Percentiles rank a stretch among this genome's conserved stretches.
phyloP scores from a whole-genome alignment of 2,329 filamentous ascomycete genomes.

The Aspergillus pseudoglaucus region DNA sequence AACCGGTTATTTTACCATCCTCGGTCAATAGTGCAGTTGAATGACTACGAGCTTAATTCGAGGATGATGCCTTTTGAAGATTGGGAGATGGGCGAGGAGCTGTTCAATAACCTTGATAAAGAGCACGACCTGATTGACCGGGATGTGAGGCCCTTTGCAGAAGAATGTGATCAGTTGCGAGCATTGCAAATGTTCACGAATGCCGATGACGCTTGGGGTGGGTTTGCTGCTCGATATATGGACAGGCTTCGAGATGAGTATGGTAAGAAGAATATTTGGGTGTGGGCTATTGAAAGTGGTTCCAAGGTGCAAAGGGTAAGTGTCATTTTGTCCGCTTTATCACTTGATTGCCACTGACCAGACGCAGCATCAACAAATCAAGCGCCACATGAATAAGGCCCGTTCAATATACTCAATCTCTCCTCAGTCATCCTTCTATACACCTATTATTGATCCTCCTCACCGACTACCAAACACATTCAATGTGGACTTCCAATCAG shows the following conservation, averaged over 20 bases:
- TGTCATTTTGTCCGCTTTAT: slow-evolving; percentile 1
- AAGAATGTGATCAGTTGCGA: slow-evolving; percentile 90
- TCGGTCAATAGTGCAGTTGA: slow-evolving; percentile 75
- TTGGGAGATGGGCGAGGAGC: slow-evolving; percentile 65
- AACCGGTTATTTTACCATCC: slow-evolving; percentile 91
- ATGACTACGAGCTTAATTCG: slow-evolving; percentile 79
- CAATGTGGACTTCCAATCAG: slow-evolving; percentile 54
- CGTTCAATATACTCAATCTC: slow-evolving; percentile 63
- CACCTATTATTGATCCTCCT: slow-evolving; percentile 65
- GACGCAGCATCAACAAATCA: slow-evolving; percentile 49
- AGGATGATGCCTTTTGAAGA: slow-evolving; percentile 74
- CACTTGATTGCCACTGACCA: neutral
- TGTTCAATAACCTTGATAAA: slow-evolving; percentile 66
- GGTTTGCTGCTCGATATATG: slow-evolving; percentile 65
- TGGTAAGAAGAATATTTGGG: slow-evolving; percentile 78
- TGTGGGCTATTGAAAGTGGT: slow-evolving; percentile 72
- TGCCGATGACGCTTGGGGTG: slow-evolving; percentile 73
- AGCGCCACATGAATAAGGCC: slow-evolving; percentile 67
- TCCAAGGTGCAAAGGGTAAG: slow-evolving; percentile 50
- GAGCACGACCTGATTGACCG: slow-evolving; percentile 84
- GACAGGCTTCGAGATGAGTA: slow-evolving; percentile 83
- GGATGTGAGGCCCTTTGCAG: slow-evolving; percentile 80
- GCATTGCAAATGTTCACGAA: slow-evolving; percentile 71
- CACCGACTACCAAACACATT: slow-evolving; percentile 52
- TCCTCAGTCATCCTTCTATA: slow-evolving; percentile 66